phyloP scores from a whole-genome alignment of 2,329 filamentous ascomycete species.

The Graphium sp. region DNA sequence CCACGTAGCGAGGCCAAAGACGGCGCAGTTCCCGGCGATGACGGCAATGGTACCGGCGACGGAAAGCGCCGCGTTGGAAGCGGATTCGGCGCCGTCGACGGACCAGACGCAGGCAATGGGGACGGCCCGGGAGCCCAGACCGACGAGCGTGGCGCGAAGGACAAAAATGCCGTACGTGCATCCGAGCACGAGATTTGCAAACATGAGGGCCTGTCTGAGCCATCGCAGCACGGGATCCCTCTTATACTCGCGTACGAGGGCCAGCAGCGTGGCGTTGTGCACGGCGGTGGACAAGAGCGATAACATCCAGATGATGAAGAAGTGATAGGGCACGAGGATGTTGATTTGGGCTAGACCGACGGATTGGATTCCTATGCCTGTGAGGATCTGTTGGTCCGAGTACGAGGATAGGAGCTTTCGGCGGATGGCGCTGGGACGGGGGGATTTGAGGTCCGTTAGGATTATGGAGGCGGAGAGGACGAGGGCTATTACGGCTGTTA shows the following conservation, averaged over 20 bases:
- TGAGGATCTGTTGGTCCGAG: slow-evolving; percentile 52
- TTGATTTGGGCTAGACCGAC: slow-evolving; percentile 43
- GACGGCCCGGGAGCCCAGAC: slow-evolving; percentile 30
- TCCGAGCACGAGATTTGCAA: slow-evolving; percentile 43
- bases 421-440: slow-evolving; percentile 31
- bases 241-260: slow-evolving; percentile 47
- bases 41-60: slow-evolving; percentile 44
- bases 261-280: slow-evolving; percentile 48
- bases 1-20: slow-evolving; percentile 45
- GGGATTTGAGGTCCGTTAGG: slow-evolving; percentile 31
- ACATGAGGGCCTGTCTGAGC: slow-evolving; percentile 49
- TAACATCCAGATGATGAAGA: slow-evolving; percentile 56
- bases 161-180: slow-evolving; percentile 39
- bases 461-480: slow-evolving; percentile 38
- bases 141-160: slow-evolving; percentile 32
- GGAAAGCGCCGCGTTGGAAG: slow-evolving; percentile 21
- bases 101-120: slow-evolving; percentile 47
- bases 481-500: slow-evolving; percentile 42
- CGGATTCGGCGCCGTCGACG: slow-evolving; percentile 10
- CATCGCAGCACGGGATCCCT: slow-evolving; percentile 50
- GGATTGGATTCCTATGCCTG: slow-evolving; percentile 50
- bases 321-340: slow-evolving; percentile 47
- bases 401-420: slow-evolving; percentile 49
- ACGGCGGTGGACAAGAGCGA: slow-evolving; percentile 47
- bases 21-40: slow-evolving; percentile 37